Conservation (phyloP, 768 basidiomycete genomes). For the Pleurotus djamor region DNA sequence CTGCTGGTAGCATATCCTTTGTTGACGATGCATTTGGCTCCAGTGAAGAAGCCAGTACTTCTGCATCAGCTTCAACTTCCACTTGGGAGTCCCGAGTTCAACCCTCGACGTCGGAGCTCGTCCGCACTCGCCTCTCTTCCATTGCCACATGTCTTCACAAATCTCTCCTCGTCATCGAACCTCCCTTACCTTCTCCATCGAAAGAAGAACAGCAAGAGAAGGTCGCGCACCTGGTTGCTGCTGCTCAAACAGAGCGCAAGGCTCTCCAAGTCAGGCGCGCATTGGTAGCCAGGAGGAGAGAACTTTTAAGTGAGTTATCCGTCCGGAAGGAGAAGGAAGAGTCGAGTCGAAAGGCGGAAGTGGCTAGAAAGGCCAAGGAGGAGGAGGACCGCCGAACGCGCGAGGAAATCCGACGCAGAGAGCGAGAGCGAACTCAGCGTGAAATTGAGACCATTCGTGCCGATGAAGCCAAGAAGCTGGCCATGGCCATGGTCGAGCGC, state of each 20-base stretch:
- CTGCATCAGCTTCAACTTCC: slow-evolving; percentile 24
- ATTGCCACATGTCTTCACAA: slow-evolving; percentile 74
- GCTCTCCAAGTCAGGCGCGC: slow-evolving; percentile 76
- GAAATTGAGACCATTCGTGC: slow-evolving; percentile 78
- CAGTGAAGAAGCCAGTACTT: slow-evolving; percentile 31
- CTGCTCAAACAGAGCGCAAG: slow-evolving; percentile 73
- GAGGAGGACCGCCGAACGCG: slow-evolving; percentile 59
- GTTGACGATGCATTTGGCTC: slow-evolving; percentile 71
- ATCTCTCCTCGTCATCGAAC: slow-evolving; percentile 58
- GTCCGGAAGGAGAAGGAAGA: slow-evolving; percentile 90
- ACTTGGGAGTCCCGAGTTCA: slow-evolving; percentile 50
- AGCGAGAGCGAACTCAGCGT: slow-evolving; percentile 60
- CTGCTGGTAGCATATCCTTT: slow-evolving; percentile 81
- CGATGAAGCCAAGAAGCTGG: slow-evolving; percentile 88
- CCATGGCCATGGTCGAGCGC: slow-evolving; percentile 77
- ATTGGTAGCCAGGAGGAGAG: slow-evolving; percentile 80
- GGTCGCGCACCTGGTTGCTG: slow-evolving; percentile 57
- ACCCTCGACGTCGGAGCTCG: slow-evolving; percentile 67
- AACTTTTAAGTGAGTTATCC: slow-evolving; percentile 80
- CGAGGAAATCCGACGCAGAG: slow-evolving; percentile 63
- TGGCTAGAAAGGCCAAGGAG: slow-evolving; percentile 62
- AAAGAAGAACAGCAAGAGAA: slow-evolving; percentile 57
- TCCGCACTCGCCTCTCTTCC: slow-evolving; percentile 74
- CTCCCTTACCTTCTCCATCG: slow-evolving; percentile 31
- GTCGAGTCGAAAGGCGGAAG: slow-evolving; percentile 73